Percentiles rank a stretch among this genome's conserved stretches.
These are phyloP conservation scores for Echeveria elegans DNA, from an alignment of 164 flowering plant species.

Conservation along the genomic window DNA sequence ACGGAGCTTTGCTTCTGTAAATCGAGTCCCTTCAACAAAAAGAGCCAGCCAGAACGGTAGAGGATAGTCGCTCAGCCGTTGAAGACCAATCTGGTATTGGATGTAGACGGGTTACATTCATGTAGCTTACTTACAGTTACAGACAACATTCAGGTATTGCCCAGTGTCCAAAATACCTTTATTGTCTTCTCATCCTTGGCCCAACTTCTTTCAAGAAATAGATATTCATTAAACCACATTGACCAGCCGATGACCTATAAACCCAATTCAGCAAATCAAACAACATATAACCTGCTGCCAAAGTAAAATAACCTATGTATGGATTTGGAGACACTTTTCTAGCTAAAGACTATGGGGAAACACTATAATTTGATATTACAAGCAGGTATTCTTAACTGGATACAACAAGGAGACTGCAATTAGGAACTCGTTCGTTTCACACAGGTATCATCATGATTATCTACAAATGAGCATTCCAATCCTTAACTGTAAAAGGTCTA, in stretches of 20 bases:
- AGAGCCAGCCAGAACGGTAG: constrained; percentile 74
- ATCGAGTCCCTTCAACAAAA: constrained; percentile 80
- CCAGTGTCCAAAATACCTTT: constrained; percentile 48
- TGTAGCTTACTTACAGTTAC: neutral
- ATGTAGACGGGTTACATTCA: neutral
- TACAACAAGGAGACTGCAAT: neutral
- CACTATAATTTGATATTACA: neutral
- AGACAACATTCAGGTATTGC: neutral
- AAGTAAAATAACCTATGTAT: neutral
- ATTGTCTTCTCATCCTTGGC: constrained; percentile 63
- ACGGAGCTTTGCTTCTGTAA: constrained; percentile 59
- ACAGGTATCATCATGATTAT: neutral
- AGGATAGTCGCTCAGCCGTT: constrained; percentile 52
- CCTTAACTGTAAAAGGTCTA: neutral
- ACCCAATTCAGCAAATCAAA: neutral
- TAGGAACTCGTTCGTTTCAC: neutral
- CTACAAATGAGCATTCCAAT: neutral
- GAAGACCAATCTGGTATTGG: constrained; percentile 42
- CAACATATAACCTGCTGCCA: neutral
- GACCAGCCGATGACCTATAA: constrained; percentile 76
- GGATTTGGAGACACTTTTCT: neutral
- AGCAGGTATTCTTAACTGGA: neutral
- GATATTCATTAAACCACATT: constrained; percentile 72
- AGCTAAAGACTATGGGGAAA: neutral
- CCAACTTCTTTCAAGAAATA: constrained; percentile 74